Conservation (phyloP, 2,329 filamentous ascomycete genomes). For the Penicillium brasilianum region DNA sequence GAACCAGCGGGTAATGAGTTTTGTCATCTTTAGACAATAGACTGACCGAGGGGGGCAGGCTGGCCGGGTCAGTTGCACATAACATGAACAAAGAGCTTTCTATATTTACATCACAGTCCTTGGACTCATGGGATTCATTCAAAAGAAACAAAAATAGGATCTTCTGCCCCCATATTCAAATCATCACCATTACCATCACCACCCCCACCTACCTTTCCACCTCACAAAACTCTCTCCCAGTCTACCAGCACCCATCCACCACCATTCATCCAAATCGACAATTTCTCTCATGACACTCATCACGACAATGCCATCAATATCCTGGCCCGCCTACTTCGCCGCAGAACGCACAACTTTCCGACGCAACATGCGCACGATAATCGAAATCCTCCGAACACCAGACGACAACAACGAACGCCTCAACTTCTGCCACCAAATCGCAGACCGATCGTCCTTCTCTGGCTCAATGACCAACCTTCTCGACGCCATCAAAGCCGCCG, state of each 20-base stretch:
- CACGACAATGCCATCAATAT: neutral
- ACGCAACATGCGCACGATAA: neutral
- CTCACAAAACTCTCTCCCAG: neutral
- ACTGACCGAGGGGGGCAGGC: neutral
- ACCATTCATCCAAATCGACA: too few species aligned
- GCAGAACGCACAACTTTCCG: conserved; percentile 1
- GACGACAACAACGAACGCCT: neutral
- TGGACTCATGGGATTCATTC: neutral
- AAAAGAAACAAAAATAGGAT: neutral
- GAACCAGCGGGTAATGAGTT: neutral
- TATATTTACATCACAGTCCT: neutral
- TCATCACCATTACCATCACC: neutral
- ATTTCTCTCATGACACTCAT: too few species aligned
- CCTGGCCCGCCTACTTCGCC: conserved; percentile 2
- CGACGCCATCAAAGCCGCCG: neutral
- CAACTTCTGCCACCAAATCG: neutral
- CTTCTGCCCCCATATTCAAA: neutral
- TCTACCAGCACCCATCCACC: neutral
- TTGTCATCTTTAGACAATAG: neutral
- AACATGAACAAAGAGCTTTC: neutral
- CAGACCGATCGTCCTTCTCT: neutral
- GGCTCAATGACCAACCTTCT: neutral
- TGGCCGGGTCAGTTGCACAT: neutral
- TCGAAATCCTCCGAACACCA: neutral
- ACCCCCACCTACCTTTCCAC: neutral